Conservation (phyloP, 169 alveolate genomes). For the Plasmodium ovale region DNA sequence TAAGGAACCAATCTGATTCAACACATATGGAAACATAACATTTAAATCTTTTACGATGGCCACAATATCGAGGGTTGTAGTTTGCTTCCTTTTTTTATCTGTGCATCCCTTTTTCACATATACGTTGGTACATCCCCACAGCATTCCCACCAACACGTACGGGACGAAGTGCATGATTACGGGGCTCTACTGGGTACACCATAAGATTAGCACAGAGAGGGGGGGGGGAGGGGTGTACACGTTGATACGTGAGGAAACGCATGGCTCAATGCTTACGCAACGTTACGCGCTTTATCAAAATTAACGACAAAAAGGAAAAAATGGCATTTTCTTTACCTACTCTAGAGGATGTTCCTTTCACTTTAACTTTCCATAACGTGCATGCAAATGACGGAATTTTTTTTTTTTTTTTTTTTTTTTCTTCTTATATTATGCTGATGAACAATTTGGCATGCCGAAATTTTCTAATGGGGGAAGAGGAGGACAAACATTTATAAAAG, state of each 20-base stretch:
- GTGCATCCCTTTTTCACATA: constrained; percentile 45
- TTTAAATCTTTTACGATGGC: not conserved
- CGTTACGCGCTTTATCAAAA: too few relatives aligned
- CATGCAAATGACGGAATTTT: not conserved
- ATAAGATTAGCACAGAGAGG: too few relatives aligned
- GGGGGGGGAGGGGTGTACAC: too few relatives aligned
- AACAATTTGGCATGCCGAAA: not conserved
- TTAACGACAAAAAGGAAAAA: too few relatives aligned
- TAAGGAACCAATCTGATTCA: constrained; percentile 60
- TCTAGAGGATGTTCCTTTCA: not conserved
- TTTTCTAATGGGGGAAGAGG: too few relatives aligned
- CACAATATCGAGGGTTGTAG: constrained; percentile 4
- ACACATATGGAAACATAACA: constrained; percentile 34
- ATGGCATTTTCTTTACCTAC: not conserved
- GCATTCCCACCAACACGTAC: constrained; percentile 29
- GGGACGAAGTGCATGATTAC: constrained; percentile 17
- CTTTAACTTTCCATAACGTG: not conserved
- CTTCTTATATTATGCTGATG: not conserved
- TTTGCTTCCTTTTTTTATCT: constrained; percentile 2
- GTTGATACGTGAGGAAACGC: too few relatives aligned
- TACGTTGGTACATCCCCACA: constrained; percentile 75
- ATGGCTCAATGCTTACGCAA: too few relatives aligned
- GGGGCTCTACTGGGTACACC: too few relatives aligned
- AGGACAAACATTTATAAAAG: too few relatives aligned
- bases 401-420: not conserved